Evolutionary conservation across 345 rosid species (phyloP).

Genomic region (Raphanus sativus): DNA sequence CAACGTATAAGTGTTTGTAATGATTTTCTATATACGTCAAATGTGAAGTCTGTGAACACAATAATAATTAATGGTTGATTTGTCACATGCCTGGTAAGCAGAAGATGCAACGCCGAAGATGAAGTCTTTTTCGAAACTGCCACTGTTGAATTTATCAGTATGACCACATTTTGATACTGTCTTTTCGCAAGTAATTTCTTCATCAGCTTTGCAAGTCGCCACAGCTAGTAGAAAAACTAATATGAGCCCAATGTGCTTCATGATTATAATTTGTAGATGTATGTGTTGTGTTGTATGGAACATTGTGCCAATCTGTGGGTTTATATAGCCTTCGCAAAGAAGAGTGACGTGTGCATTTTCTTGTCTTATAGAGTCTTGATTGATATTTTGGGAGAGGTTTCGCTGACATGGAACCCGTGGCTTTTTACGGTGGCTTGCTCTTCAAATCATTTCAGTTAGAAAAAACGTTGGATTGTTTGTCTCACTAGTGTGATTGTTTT

Average conservation of each 20-base stretch:
- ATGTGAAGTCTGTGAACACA: background rate
- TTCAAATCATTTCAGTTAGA: background rate
- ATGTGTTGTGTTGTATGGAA: constrained; percentile 4
- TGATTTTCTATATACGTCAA: background rate
- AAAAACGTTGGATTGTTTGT: background rate
- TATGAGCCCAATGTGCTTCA: constrained; percentile 14
- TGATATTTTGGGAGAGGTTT: constrained; percentile 22
- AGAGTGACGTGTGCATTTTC: constrained; percentile 2
- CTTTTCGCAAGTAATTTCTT: constrained; percentile 18
- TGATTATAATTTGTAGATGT: background rate
- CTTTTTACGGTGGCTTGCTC: background rate
- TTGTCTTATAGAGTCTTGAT: background rate
- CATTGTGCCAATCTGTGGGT: constrained; percentile 16
- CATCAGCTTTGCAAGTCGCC: constrained; percentile 12
- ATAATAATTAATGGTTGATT: background rate
- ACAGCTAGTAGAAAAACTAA: constrained; percentile 10
- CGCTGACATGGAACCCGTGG: constrained; percentile 20
- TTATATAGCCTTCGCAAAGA: constrained; percentile 25
- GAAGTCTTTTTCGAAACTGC: constrained; percentile 5
- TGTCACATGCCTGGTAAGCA: constrained; percentile 33
- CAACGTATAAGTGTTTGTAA: background rate
- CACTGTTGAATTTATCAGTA: constrained; percentile 1
- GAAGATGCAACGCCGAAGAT: constrained; percentile 36
- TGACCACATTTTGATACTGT: constrained; percentile 2
- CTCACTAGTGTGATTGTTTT: background rate